Evolutionary conservation across 805 yeast species (phyloP), one percentile per base, ranked within the genome.

Genomic region (Citeromyces matritensis): DNA sequence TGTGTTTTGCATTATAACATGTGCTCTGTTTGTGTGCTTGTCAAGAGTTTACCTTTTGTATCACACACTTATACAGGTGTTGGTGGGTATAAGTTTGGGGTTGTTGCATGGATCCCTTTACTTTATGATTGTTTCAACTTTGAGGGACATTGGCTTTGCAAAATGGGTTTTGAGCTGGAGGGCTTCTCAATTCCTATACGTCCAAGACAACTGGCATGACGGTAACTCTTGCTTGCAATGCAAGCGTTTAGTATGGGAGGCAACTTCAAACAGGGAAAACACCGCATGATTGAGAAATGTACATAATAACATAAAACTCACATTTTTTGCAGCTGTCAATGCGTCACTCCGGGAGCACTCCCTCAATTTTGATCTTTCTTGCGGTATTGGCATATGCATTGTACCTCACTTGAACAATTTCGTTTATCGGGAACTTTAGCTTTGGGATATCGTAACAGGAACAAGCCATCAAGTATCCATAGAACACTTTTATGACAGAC

Each of bases 391-490:
- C 69, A 51, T 85, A 85, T 1, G 95, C 94, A 38, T 80, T 78
- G 50, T 85, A 86, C 27, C 80, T 69, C 24, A 91, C 75, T 54
- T 88, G 94, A 37, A 86, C 81, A 32, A 91, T 66, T 45, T 84
- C 91, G 48, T 81, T 70, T 35, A 82, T 70, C 25, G 88, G 75
- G 54, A 91, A 86, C 38, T 69, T 60, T 32, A 88, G 58, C 26
- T 60, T 57, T 5, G 98, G 96, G 36, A 91, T 84, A 42, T 86
- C 96, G 37, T 65, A 64, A 42, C 91, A 81, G 2, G 88, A 71
- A 41, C 83, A 76, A 5, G 95, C 91, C 95, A 91, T 83, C 43
- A 88, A 62, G 54, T 91, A 91, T 3, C 97, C 98, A 45, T 85
- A 91, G 32, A 91, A 66, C 4, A 91, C 95, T 37, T 86, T 64